Percentiles rank a stretch among this genome's conserved stretches.
phyloP scores from a whole-genome alignment of 2,329 filamentous ascomycete genomes.

The Claviceps pusilla region DNA sequence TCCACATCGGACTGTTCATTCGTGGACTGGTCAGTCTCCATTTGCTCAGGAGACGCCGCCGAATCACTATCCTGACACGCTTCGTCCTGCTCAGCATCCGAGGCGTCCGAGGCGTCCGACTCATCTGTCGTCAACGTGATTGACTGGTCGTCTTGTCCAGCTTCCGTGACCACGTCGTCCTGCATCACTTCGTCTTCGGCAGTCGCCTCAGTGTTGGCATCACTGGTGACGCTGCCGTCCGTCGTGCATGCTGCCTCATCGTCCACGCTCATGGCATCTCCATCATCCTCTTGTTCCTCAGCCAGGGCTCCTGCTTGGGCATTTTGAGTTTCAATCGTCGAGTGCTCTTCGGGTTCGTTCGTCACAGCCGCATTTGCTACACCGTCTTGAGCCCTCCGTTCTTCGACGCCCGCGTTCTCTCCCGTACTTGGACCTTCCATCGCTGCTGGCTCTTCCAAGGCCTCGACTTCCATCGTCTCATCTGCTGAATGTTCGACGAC shows the following conservation, averaged over 20 bases:
- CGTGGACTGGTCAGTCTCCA: not conserved
- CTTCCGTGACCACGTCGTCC: not conserved
- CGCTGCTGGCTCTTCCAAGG: not conserved
- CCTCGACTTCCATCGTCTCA: not conserved
- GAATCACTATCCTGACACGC: not conserved
- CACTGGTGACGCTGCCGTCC: not conserved
- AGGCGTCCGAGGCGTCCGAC: not conserved
- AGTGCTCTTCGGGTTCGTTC: not conserved
- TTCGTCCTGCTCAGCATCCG: not conserved
- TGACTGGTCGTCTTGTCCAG: not conserved
- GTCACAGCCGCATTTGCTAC: not conserved
- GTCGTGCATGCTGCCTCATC: not conserved
- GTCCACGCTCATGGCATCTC: not conserved
- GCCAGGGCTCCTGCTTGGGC: not conserved
- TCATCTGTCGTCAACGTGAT: not conserved
- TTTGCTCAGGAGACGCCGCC: not conserved
- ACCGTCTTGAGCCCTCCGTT: not conserved
- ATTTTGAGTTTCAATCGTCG: not conserved
- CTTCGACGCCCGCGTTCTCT: not conserved
- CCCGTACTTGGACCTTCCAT: not conserved
- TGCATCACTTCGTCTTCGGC: not conserved
- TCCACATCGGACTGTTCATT: conserved; percentile 1
- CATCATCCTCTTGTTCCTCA: not conserved
- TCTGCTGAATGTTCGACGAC: not conserved
- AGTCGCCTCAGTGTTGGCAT: not conserved